Evolutionary conservation across 495 filamentous ascomycete species (phyloP).

Genomic region (Aspergillus kassunensis): DNA sequence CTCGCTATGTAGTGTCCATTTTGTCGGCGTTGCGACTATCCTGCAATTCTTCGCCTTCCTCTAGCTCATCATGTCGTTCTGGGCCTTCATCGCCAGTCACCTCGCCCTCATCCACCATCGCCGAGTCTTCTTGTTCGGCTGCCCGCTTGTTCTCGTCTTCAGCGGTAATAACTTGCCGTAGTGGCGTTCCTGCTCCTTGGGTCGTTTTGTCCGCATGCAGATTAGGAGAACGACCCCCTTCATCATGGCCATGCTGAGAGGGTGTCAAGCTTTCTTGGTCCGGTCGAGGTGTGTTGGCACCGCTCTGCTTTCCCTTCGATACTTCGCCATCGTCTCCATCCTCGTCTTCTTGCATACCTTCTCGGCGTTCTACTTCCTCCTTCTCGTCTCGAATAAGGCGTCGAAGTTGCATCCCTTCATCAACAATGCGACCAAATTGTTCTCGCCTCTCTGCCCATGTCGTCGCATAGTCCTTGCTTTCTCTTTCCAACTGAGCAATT

Average conservation of each 20-base stretch:
- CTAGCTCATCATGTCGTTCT: constrained; percentile 37
- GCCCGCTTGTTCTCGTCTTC: constrained; percentile 30
- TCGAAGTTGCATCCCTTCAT: constrained; percentile 81
- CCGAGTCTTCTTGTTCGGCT: constrained; percentile 46
- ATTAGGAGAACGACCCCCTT: constrained; percentile 31
- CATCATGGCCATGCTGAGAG: constrained; percentile 45
- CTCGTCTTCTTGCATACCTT: constrained; percentile 76
- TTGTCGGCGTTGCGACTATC: constrained; percentile 50
- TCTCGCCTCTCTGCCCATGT: constrained; percentile 84
- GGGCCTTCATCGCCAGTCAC: constrained; percentile 42
- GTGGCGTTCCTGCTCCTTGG: constrained; percentile 34
- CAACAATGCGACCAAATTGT: constrained; percentile 87
- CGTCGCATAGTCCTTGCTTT: constrained; percentile 73
- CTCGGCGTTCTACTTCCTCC: constrained; percentile 70
- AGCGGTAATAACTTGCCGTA: constrained; percentile 35
- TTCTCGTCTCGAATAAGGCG: constrained; percentile 91
- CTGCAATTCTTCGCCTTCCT: constrained; percentile 50
- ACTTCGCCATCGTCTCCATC: constrained; percentile 69
- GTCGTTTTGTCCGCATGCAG: constrained; percentile 32
- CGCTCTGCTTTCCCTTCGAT: constrained; percentile 47
- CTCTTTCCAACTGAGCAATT: constrained; percentile 79
- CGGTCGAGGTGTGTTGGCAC: constrained; percentile 63
- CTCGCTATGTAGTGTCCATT: constrained; percentile 63
- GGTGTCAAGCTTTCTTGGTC: constrained; percentile 50
- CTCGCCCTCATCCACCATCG: constrained; percentile 65